A percentile compares a stretch with the other conserved stretches of the same genome.
Evolutionary conservation across 495 filamentous ascomycete genomes (phyloP).

Genomic region (Aspergillus wentii): DNA sequence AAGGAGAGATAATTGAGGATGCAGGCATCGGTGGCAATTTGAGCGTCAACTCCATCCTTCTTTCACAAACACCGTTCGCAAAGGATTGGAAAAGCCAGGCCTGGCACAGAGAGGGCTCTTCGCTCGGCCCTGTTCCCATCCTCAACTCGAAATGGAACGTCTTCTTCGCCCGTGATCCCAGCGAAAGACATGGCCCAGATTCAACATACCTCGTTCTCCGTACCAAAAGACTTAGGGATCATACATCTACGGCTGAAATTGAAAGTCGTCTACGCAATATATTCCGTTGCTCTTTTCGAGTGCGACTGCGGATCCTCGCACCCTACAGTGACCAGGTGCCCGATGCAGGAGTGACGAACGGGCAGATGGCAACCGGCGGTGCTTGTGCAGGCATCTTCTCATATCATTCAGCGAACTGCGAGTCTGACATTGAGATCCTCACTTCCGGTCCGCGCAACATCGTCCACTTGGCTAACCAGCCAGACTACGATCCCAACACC

Average conservation of each 20-base stretch:
- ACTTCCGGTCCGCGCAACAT: constrained; percentile 51
- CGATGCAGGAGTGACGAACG: constrained; percentile 17
- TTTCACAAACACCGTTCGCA: constrained; percentile 32
- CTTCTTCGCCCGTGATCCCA: constrained; percentile 46
- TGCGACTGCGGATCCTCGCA: constrained; percentile 26
- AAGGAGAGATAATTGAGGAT: no score
- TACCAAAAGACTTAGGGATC: constrained; percentile 48
- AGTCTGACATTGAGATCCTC: constrained; percentile 74
- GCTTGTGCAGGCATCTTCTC: constrained; percentile 72
- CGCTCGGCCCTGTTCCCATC: constrained; percentile 43
- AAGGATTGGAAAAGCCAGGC: constrained; percentile 54
- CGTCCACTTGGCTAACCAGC: constrained; percentile 74
- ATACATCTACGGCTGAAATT: constrained; percentile 62
- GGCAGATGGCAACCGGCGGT: constrained; percentile 42
- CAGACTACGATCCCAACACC: constrained; percentile 39
- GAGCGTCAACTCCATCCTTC: constrained; percentile 14
- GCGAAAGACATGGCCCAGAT: constrained; percentile 9
- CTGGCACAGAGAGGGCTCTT: constrained; percentile 50
- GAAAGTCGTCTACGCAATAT: constrained; percentile 50
- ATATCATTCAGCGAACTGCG: constrained; percentile 56
- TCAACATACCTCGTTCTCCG: constrained; percentile 58
- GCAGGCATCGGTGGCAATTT: constrained; percentile 1
- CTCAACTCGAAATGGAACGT: constrained; percentile 62
- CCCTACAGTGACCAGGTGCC: constrained; percentile 7
- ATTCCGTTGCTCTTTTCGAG: constrained; percentile 57